These are phyloP conservation scores for Cucurbita maxima DNA, from an alignment of 306 rosid species.

Conservation along the genomic window DNA sequence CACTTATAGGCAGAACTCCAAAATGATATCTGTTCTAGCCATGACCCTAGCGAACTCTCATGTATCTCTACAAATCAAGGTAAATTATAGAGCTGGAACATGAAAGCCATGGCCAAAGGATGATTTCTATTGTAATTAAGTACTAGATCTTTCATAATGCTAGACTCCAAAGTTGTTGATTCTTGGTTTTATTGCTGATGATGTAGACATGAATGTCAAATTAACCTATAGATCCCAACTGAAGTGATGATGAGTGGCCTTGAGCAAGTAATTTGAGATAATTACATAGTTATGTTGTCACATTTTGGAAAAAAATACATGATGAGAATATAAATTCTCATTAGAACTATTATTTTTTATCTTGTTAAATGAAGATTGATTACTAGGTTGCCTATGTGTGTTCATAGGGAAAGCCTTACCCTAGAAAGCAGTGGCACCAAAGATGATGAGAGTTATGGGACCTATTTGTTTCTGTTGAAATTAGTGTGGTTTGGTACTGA, in stretches of 20 bases:
- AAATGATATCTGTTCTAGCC: no score
- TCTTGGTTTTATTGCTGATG: neutral
- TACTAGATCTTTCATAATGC: neutral
- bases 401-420: neutral
- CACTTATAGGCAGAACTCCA: no score
- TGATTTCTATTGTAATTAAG: neutral
- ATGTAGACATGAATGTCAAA: neutral
- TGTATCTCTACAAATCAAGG: neutral
- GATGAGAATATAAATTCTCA: neutral
- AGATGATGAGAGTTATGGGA: neutral
- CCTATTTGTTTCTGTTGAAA: conserved; percentile 2
- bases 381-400: neutral
- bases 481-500: conserved; percentile 5
- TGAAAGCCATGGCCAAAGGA: neutral
- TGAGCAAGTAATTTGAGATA: neutral
- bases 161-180: neutral
- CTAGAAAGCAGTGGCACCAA: conserved; percentile 2
- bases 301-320: neutral
- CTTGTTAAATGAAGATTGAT: neutral
- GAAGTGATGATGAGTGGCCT: neutral
- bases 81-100: neutral
- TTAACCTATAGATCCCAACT: neutral
- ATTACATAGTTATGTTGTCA: neutral
- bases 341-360: neutral
- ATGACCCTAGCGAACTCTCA: neutral